Percentiles rank a stretch among this genome's conserved stretches.
Evolutionary conservation across 805 yeast genomes (phyloP).

Genomic region (Groenewaldozyma tartarivorans): DNA sequence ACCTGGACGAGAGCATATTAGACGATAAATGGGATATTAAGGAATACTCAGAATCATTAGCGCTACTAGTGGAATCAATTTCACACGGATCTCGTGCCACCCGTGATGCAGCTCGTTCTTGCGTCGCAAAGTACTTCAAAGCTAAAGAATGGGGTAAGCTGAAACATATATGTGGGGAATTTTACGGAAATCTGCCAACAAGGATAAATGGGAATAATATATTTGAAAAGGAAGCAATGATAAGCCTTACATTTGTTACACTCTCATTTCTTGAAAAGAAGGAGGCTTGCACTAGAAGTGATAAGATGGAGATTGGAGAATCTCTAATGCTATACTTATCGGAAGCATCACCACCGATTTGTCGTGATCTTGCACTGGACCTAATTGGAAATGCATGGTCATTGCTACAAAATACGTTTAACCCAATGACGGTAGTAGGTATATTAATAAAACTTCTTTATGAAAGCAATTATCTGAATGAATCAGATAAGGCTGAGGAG

Average conservation of each 20-base stretch:
- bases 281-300: background rate
- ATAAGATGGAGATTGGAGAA: background rate
- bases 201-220: background rate
- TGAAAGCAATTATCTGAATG: slow-evolving; percentile 10
- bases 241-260: no score
- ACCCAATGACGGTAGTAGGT: slow-evolving; percentile 15
- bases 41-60: no score
- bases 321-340: background rate
- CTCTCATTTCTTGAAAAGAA: no score
- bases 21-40: no score
- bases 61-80: no score
- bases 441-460: slow-evolving; percentile 11
- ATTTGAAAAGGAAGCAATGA: background rate
- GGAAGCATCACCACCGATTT: background rate
- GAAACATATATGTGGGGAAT: background rate
- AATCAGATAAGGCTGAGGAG: slow-evolving; percentile 1
- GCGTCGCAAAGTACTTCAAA: background rate
- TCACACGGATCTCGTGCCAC: no score
- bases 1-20: no score
- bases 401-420: slow-evolving; percentile 17
- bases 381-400: slow-evolving; percentile 19
- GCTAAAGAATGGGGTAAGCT: background rate
- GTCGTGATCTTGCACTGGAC: slow-evolving; percentile 9
- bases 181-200: background rate
- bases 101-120: no score